Evolutionary conservation across 768 basidiomycete genomes (phyloP), one percentile per base, ranked within the genome.

Genomic region (Exidia glandulosa): DNA sequence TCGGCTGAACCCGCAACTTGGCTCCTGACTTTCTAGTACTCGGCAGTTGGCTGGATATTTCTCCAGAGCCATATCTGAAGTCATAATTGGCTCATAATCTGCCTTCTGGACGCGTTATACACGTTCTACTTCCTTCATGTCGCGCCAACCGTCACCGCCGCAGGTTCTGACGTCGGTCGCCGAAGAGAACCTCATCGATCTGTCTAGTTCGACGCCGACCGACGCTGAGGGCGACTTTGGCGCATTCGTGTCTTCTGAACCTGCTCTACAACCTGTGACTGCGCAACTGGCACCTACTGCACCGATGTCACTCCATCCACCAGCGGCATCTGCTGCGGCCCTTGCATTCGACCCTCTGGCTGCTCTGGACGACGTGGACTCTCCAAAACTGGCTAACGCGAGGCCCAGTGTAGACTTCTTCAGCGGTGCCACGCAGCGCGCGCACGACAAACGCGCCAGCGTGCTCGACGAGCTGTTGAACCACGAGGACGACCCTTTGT

Each of bases 401-500:
- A 37, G 25, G 27, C 50, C 6, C 30, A 45, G 50, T 4, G 16
- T 31, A 29, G 73, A 74, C 52, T 85, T 88, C 59, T 77, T 78
- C 2, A 74, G 80, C 56, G 77, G 76, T 33, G 85, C 87, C 12
- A 83, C 77, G 65, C 71, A 72, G 0, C 79, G 83, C 10, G 75
- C 79, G 0, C 80, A 81, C 57, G 75, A 73, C 37, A 82, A 77
- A 56, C 74, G 80, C 61, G 76, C 76, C 59, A 75, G 71, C 27
- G 72, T 88, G 4, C 72, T 89, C 56, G 80, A 85, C 50, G 87
- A 90, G 66, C 69, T 89, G 34, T 67, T 88, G 36, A 64, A 77
- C 61, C 81, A 86, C 61, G 80, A 88, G 69, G 84, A 87, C 57
- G 86, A 89, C 68, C 86, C 86, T 1, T 68, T 88, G 64, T 86